Evolutionary conservation across 352 stramenopile species (phyloP), one percentile per base, ranked within the genome.

Genomic region (Globisporangium nunn): DNA sequence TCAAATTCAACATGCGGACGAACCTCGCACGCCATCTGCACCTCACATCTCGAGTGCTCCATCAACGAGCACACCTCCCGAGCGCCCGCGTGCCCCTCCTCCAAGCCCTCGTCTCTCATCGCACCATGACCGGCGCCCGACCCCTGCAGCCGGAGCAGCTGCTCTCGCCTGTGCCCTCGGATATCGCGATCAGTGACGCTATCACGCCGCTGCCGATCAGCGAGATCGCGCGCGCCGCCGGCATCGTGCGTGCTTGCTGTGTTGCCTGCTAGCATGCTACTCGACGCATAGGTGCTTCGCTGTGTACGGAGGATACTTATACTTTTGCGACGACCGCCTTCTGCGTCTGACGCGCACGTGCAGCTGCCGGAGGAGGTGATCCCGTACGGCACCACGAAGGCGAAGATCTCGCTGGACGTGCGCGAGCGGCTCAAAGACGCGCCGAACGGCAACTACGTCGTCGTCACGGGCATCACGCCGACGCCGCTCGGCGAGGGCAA

Each of bases 401-500:
- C 88, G 50, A 98, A 98, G 75, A 93, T 98, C 59, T 84, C 85
- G 58, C 75, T 99, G 17, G 67, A 58, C 7, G 85, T 98, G 58
- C 87, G 89, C 35, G 77, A 97, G 56, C 87, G 93, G 41, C 78
- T 98, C 40, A 80, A 88, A 50, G 75, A 91, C 59, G 64, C 74
- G 23, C 68, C 78, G 2, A 90, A 98, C 54, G 96, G 93, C 56
- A 98, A 99, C 76, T 99, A 99, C 70, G 89, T 99, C 30, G 93
- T 98, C 10, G 85, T 97, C 4, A 97, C 91, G 49, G 97, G 96
- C 31, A 98, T 99, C 67, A 99, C 98, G 60, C 97, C 97, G 5
- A 99, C 97, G 30, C 96, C 96, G 6, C 73, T 99, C 11, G 96
- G 96, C 6, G 96, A 99, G 71, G 96, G 96, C 57, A 99, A 99